Base-by-base conservation (phyloP, 306 rosid genomes). In the Inga leiocalycina region DNA sequence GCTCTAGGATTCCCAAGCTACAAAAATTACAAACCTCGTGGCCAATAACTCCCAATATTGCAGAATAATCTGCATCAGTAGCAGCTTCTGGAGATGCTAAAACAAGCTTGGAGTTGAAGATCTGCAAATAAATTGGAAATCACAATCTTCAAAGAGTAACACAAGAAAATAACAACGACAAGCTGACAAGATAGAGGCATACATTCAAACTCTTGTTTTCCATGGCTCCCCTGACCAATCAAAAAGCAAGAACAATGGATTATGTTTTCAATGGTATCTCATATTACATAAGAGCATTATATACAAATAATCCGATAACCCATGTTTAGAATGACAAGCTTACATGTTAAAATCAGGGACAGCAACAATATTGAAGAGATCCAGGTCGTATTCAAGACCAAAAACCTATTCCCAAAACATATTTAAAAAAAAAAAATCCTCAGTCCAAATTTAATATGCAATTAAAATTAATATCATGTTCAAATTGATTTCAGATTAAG, bases 161-260 rank as follows among this genome's bases (percentile, higher is more conserved):
- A 76, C 46, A 71, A 7, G 65, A 39, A 76, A 22, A 73, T 72
- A 41, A 82, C 49, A n/a, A 75, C 61, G 74, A 84, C 75, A 67
- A 77, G 75, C 56, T 41, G 51, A 77, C 46, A 76, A 80, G 76
- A 76, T 75, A 81, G 77, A 75, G 71, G 56, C 85, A n/a, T 91
- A 96, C 98, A 85, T 96, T 96, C 89, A 96, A 91, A 88, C 98
- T 96, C 92, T 96, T 96, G 97, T 96, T 96, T 87, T 96, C 99
- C 99, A 96, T 96, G 68, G 99, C 99, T 84, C 99, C 99, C 99
- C 99, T 94, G 91, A 76, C 65, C 75, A 81, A 88, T 43, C 73
- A 86, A 81, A 81, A 82, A 89, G 64, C 44, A 86, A 81, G 34
- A 76, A 67, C 11, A 71, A 73, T 57, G 43, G 22, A 80, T 88